Percentiles rank a stretch among this genome's conserved stretches.
Conservation (phyloP, 805 yeast species). For the Monosporozyma servazzii region DNA sequence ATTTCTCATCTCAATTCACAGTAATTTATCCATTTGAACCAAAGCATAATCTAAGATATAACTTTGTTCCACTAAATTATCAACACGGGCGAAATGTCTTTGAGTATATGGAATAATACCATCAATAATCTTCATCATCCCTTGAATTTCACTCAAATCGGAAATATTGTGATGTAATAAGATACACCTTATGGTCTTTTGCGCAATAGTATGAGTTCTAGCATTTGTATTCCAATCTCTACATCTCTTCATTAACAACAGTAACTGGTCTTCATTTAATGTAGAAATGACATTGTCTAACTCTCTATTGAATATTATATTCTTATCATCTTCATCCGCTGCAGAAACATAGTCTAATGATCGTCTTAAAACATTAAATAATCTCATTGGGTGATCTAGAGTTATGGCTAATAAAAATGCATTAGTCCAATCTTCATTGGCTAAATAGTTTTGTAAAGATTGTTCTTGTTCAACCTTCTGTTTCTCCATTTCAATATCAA, state of each 20-base stretch:
- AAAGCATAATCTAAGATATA: conserved; percentile 77
- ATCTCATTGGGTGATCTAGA: conserved; percentile 81
- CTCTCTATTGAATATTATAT: conserved; percentile 31
- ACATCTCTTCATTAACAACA: conserved; percentile 57
- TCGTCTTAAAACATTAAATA: conserved; percentile 65
- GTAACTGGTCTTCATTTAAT: conserved; percentile 52
- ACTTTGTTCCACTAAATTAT: conserved; percentile 76
- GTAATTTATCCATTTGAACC: conserved; percentile 55
- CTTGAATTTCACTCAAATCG: conserved; percentile 53
- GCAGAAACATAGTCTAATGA: conserved; percentile 37
- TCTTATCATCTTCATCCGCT: conserved; percentile 28
- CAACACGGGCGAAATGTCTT: conserved; percentile 72
- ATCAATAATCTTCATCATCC: conserved; percentile 58
- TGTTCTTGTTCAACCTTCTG: conserved; percentile 79
- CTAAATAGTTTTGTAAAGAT: conserved; percentile 64
- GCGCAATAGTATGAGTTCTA: conserved; percentile 70
- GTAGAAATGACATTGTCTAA: conserved; percentile 56
- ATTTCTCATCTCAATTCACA: conserved; percentile 7
- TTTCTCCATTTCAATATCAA: conserved; percentile 43
- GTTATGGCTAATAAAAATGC: conserved; percentile 82
- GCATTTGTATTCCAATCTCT: conserved; percentile 95
- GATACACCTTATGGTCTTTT: conserved; percentile 60
- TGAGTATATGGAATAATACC: conserved; percentile 82
- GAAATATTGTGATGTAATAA: conserved; percentile 47
- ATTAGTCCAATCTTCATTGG: conserved; percentile 69